phyloP scores from a whole-genome alignment of 352 stramenopile genomes.

The Plasmopara muralis region DNA sequence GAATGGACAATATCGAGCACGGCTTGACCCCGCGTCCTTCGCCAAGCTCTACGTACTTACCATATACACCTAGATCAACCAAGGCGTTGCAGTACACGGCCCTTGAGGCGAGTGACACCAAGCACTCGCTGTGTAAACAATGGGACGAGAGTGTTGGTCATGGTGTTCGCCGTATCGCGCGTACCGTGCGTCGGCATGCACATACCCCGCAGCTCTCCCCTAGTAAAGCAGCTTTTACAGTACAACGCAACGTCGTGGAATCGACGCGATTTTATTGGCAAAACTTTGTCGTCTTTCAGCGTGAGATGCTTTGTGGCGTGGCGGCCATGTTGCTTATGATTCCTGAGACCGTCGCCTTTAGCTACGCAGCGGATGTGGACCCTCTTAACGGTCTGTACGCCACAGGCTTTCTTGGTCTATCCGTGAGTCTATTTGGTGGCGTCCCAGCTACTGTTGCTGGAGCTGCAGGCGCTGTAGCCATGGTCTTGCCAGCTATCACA shows the following conservation, averaged over 20 bases:
- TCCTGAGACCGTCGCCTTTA: conserved; percentile 91
- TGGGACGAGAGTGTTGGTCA: conserved; percentile 27
- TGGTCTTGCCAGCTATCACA: conserved; percentile 87
- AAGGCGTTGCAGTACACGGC: conserved; percentile 17
- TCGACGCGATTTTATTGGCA: conserved; percentile 46
- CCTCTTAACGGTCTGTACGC: conserved; percentile 88
- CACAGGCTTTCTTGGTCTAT: conserved; percentile 86
- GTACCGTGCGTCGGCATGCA: conserved; percentile 10
- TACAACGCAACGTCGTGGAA: conserved; percentile 21
- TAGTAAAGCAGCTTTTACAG: conserved; percentile 11
- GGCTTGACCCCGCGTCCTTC: conserved; percentile 14
- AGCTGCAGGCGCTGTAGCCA: conserved; percentile 84
- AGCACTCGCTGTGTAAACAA: conserved; percentile 15
- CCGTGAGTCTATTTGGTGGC: conserved; percentile 82
- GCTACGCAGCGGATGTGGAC: conserved; percentile 86
- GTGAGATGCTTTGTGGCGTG: conserved; percentile 82
- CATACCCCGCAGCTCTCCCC: conserved; percentile 6
- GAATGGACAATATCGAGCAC: conserved; percentile 8
- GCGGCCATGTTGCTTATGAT: conserved; percentile 90
- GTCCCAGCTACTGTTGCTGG: conserved; percentile 85
- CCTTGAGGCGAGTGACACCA: conserved; percentile 7
- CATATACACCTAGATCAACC: neutral
- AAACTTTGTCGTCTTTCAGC: conserved; percentile 47
- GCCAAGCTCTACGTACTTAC: conserved; percentile 16
- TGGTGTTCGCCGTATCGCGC: conserved; percentile 15